Conservation (phyloP, 2,329 filamentous ascomycete genomes). For the Trichoderma hamatum region DNA sequence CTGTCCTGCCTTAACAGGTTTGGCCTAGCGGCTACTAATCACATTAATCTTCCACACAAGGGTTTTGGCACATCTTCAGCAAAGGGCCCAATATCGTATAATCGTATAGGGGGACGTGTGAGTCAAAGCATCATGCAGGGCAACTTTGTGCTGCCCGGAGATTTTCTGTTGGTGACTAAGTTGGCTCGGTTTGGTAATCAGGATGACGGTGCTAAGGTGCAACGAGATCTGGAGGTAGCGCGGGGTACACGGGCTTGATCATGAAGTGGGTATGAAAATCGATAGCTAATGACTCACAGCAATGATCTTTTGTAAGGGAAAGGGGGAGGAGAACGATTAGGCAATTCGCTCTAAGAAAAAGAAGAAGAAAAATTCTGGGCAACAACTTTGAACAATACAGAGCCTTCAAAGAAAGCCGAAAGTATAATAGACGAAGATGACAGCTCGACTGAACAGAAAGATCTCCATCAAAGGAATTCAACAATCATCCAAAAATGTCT, state of each 20-base stretch:
- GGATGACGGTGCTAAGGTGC: background rate
- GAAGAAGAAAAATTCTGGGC: background rate
- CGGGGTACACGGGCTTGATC: background rate
- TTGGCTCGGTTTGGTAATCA: background rate
- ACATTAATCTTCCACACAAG: background rate
- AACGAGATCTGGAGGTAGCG: background rate
- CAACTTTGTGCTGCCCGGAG: background rate
- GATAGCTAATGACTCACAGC: conserved; percentile 11
- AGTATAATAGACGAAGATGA: conserved; percentile 8
- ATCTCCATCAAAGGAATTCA: background rate
- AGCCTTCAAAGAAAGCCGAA: background rate
- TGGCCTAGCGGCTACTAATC: background rate
- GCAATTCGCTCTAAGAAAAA: background rate
- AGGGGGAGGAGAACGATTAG: background rate
- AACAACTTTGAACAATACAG: background rate
- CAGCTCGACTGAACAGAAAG: background rate
- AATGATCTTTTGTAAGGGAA: background rate
- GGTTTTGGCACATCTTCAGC: background rate
- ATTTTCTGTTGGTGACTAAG: background rate
- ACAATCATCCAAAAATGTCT: conserved; percentile 4
- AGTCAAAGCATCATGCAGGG: background rate
- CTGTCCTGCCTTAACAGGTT: conserved; percentile 19
- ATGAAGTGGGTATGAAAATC: background rate
- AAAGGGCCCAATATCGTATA: background rate
- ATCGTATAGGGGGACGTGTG: background rate